phyloP scores from a whole-genome alignment of 257 asterid species.

The Jacaranda mimosifolia region DNA sequence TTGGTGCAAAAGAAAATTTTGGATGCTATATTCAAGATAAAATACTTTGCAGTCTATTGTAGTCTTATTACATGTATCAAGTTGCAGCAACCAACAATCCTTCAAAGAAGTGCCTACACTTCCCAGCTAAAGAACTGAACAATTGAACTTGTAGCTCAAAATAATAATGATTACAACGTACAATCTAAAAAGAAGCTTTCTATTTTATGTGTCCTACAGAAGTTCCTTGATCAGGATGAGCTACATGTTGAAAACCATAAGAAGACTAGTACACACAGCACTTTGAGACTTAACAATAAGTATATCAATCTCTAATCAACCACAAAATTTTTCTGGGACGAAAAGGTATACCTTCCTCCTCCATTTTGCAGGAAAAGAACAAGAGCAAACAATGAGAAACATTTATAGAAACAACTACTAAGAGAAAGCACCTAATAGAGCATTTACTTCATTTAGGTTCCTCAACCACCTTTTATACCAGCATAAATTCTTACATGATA shows the following conservation, averaged over 20 bases:
- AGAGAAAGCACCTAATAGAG: background rate
- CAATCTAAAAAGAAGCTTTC: conserved; percentile 1
- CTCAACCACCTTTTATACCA: background rate
- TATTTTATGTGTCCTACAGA: background rate
- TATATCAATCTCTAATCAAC: background rate
- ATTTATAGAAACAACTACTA: background rate
- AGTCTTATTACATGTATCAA: background rate
- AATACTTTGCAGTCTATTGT: conserved; percentile 18
- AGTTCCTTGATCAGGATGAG: conserved; percentile 2
- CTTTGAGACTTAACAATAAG: conserved; percentile 11
- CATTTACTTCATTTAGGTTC: conserved; percentile 18
- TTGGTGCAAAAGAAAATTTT: background rate
- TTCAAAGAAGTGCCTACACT: background rate
- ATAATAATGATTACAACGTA: background rate
- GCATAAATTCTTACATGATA: conserved; percentile 14
- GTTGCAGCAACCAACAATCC: conserved; percentile 23
- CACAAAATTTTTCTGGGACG: background rate
- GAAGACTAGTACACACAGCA: background rate
- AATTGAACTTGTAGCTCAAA: background rate
- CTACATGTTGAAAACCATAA: conserved; percentile 7
- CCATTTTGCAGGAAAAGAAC: background rate
- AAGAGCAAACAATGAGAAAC: background rate
- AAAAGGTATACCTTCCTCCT: background rate
- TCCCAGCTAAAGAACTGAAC: background rate
- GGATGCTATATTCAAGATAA: conserved; percentile 28